phyloP scores from a whole-genome alignment of 2,329 filamentous ascomycete species.

The Diaporthe aspalathi region DNA sequence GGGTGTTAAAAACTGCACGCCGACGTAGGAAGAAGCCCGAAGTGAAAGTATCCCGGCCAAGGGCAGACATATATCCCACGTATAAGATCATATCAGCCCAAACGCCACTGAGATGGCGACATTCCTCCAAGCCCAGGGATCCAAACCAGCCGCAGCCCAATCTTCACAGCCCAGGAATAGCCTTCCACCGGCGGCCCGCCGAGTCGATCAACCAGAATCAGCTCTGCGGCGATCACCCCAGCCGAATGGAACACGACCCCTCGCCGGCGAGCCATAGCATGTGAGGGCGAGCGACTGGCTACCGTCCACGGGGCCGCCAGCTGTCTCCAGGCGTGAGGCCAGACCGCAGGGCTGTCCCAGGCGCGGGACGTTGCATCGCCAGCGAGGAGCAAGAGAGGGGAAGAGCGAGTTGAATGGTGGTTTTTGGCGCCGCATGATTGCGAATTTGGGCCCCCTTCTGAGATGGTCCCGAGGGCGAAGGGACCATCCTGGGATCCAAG shows the following conservation, averaged over 20 bases:
- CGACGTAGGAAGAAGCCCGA: neutral
- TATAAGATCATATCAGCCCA: neutral
- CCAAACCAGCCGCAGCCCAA: neutral
- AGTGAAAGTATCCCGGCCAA: neutral
- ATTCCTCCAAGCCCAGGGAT: neutral
- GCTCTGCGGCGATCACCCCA: slow-evolving; percentile 11
- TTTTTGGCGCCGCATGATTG: neutral
- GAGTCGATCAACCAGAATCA: slow-evolving; percentile 4
- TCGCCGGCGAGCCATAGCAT: neutral
- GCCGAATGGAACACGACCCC: neutral
- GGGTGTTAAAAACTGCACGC: neutral
- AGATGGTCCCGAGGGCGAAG: neutral
- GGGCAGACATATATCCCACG: neutral
- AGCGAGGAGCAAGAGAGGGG: neutral
- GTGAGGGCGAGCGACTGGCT: neutral
- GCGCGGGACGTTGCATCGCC: slow-evolving; percentile 11
- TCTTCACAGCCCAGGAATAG: slow-evolving; percentile 7
- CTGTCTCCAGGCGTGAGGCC: slow-evolving; percentile 2
- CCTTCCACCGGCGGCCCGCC: neutral
- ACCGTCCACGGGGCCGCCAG: slow-evolving; percentile 10
- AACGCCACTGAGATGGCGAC: slow-evolving; percentile 3
- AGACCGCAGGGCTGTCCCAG: neutral
- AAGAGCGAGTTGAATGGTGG: slow-evolving; percentile 1
- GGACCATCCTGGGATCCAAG: slow-evolving; percentile 16
- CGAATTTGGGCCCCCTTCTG: neutral